A percentile compares a stretch with the other conserved stretches of the same genome.
phyloP scores from a whole-genome alignment of 129 eudicot genomes.

The Erigeron canadensis region DNA sequence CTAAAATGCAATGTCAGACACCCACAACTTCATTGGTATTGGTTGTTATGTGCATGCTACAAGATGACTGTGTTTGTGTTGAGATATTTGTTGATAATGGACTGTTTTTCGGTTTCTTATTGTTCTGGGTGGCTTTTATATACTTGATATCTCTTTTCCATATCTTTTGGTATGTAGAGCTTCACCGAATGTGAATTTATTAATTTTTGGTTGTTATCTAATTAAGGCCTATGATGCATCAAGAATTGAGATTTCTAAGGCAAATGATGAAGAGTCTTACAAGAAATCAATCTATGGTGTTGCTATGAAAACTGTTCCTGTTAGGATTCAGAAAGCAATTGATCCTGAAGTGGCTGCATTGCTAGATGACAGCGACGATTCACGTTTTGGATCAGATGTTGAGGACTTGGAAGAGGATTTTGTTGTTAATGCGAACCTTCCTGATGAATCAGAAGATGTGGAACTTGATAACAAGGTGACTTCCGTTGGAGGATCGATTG shows the following conservation, averaged over 20 bases:
- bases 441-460: constrained; percentile 43
- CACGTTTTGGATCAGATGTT: constrained; percentile 69
- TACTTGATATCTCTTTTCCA: too few relatives aligned
- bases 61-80: too few relatives aligned
- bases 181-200: neutral
- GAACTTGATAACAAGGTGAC: constrained; percentile 31
- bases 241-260: constrained; percentile 48
- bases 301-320: constrained; percentile 72
- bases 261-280: constrained; percentile 46
- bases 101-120: too few relatives aligned
- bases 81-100: too few relatives aligned
- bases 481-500: constrained; percentile 21
- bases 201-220: neutral
- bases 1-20: too few relatives aligned
- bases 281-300: constrained; percentile 65
- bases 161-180: too few relatives aligned
- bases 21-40: too few relatives aligned
- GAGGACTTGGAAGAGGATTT: constrained; percentile 93
- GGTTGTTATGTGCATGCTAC: too few relatives aligned
- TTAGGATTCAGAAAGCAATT: constrained; percentile 66
- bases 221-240: constrained; percentile 92
- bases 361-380: constrained; percentile 71
- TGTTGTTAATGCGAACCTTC: constrained; percentile 70
- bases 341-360: constrained; percentile 89
- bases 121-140: too few relatives aligned